These are phyloP conservation scores for Alnus glutinosa DNA, from an alignment of 306 rosid species.

Conservation along the genomic window DNA sequence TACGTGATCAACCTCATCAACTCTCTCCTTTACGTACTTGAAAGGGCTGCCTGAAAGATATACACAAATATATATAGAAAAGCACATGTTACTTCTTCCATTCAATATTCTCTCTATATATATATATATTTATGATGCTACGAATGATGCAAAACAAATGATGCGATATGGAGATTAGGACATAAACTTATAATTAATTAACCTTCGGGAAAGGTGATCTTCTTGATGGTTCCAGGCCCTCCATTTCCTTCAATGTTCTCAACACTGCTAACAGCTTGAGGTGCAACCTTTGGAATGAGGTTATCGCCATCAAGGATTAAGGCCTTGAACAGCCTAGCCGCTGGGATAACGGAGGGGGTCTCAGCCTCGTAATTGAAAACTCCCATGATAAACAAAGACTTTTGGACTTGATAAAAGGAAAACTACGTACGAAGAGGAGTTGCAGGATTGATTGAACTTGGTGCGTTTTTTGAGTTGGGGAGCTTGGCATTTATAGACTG, in stretches of 20 bases:
- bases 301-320: conserved; percentile 35
- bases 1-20: too few species aligned
- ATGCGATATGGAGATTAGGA: too few species aligned
- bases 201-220: too few species aligned
- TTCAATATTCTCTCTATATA: too few species aligned
- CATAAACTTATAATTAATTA: too few species aligned
- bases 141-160: too few species aligned
- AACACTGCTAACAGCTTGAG: too few species aligned
- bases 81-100: neutral
- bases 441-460: neutral
- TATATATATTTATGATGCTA: neutral
- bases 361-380: conserved; percentile 27
- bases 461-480: too few species aligned
- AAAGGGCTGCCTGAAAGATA: conserved; percentile 8
- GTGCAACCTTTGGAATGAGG: too few species aligned
- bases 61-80: neutral
- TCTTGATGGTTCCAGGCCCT: too few species aligned
- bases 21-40: conserved; percentile 4
- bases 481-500: too few species aligned
- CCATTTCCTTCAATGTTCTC: too few species aligned
- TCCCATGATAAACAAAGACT: conserved; percentile 29
- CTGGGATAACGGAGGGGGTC: conserved; percentile 11
- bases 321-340: conserved; percentile 40
- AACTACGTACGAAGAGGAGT: neutral
- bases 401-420: neutral